These are phyloP conservation scores for Mollisia scopiformis DNA, from an alignment of 2,329 filamentous ascomycete genomes.

Conservation along the genomic window DNA sequence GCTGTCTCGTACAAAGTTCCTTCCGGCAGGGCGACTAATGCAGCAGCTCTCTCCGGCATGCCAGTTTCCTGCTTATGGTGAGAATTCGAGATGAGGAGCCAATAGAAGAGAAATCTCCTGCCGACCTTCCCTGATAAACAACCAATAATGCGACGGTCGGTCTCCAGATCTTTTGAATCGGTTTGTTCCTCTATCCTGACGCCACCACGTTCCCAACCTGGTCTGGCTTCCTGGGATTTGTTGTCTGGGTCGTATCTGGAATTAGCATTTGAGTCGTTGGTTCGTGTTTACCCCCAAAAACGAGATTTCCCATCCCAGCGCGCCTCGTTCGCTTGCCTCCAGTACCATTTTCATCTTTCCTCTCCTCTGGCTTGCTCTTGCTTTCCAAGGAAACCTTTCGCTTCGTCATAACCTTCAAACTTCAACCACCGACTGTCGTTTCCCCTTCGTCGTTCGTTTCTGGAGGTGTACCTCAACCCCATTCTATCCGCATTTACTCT, in stretches of 20 bases:
- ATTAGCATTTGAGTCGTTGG: neutral
- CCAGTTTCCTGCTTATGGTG: neutral
- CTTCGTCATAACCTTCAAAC: neutral
- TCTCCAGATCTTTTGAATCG: too few relatives aligned
- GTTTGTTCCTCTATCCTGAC: neutral
- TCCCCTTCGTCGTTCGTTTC: constrained; percentile 5
- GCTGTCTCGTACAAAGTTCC: neutral
- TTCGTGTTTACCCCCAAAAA: neutral
- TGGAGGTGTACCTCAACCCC: neutral
- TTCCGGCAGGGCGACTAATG: neutral
- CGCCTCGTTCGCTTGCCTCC: neutral
- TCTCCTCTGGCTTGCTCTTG: neutral
- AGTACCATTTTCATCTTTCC: neutral
- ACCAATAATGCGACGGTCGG: neutral
- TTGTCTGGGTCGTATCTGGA: neutral
- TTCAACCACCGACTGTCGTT: constrained; percentile 3
- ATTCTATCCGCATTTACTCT: too few relatives aligned
- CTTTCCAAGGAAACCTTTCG: neutral
- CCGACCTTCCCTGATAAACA: neutral
- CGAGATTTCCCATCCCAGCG: neutral
- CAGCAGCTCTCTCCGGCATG: neutral
- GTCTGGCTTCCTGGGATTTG: neutral
- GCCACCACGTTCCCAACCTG: neutral
- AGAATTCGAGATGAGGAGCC: neutral
- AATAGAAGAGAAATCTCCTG: neutral